Conservation (phyloP, 139 green algal genomes). For the Edaphochlamys debaryana region DNA sequence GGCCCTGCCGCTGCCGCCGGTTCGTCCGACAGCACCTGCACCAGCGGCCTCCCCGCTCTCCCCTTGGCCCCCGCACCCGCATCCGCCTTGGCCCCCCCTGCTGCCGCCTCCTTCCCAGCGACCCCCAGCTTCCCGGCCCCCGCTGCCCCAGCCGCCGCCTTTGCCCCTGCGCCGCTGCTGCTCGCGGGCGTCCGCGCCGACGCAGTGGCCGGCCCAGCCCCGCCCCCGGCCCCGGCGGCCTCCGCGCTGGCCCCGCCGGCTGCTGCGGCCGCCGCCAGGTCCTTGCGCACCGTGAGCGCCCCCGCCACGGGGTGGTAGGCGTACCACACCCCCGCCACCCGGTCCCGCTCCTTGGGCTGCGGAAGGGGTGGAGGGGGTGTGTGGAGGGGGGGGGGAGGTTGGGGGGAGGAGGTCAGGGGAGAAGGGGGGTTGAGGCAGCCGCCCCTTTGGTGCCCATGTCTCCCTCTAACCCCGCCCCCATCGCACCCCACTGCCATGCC, state of each 20-base stretch:
- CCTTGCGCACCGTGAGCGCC: conserved; percentile 62
- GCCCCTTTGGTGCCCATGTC: too few relatives aligned
- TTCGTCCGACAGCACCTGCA: background rate
- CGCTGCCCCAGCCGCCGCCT: too few relatives aligned
- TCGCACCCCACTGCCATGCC: too few relatives aligned
- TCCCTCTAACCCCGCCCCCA: too few relatives aligned
- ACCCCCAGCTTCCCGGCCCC: too few relatives aligned
- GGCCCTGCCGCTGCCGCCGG: background rate
- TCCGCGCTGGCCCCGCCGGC: background rate
- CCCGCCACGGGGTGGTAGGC: conserved; percentile 72
- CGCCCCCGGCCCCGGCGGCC: too few relatives aligned
- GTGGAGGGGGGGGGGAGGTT: background rate
- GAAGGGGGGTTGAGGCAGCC: too few relatives aligned
- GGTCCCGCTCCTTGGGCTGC: conserved; percentile 65
- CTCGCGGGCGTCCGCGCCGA: too few relatives aligned
- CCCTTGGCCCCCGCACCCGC: background rate
- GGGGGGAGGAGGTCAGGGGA: background rate
- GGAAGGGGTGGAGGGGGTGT: background rate
- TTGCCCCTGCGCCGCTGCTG: too few relatives aligned
- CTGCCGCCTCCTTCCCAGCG: background rate
- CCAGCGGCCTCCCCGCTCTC: background rate
- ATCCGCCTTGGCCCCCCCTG: background rate
- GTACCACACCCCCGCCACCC: conserved; percentile 67
- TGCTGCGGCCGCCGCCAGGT: background rate
- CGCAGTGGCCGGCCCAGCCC: too few relatives aligned